Conservation (phyloP, 1,284 basidiomycete species). For the Naganishia cerealis region DNA sequence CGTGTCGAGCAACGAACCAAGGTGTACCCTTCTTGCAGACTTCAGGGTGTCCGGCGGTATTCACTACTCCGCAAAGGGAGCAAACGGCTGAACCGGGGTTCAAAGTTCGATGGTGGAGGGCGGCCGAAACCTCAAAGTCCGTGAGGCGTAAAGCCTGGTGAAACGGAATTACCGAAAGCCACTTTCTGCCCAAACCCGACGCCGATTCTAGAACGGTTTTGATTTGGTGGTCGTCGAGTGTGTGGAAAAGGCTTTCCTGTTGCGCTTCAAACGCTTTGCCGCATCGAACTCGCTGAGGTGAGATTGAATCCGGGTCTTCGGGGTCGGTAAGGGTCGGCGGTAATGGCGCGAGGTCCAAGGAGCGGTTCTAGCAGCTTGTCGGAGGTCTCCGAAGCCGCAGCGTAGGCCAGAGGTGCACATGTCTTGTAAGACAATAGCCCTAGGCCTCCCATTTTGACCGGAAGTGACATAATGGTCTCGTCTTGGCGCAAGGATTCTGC, state of each 20-base stretch:
- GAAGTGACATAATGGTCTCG: neutral
- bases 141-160: neutral
- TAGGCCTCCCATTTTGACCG: slow-evolving; percentile 18
- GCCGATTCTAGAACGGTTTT: slow-evolving; percentile 9
- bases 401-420: slow-evolving; percentile 26
- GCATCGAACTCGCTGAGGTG: slow-evolving; percentile 7
- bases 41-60: neutral
- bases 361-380: slow-evolving; percentile 12
- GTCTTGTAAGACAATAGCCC: slow-evolving; percentile 31
- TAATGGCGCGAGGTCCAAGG: neutral
- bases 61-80: neutral
- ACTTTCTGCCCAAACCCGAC: slow-evolving; percentile 2
- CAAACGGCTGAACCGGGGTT: neutral
- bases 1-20: neutral
- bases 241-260: neutral
- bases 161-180: neutral
- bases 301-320: slow-evolving; percentile 8
- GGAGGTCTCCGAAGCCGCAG: slow-evolving; percentile 19
- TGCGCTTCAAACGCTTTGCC: neutral
- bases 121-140: slow-evolving; percentile 3
- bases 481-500: neutral
- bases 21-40: neutral
- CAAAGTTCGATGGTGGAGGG: neutral
- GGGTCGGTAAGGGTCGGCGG: slow-evolving; percentile 5
- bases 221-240: slow-evolving; percentile 1